Evolutionary conservation across 164 flowering plant species (phyloP).

Genomic region (Kingdonia uniflora): DNA sequence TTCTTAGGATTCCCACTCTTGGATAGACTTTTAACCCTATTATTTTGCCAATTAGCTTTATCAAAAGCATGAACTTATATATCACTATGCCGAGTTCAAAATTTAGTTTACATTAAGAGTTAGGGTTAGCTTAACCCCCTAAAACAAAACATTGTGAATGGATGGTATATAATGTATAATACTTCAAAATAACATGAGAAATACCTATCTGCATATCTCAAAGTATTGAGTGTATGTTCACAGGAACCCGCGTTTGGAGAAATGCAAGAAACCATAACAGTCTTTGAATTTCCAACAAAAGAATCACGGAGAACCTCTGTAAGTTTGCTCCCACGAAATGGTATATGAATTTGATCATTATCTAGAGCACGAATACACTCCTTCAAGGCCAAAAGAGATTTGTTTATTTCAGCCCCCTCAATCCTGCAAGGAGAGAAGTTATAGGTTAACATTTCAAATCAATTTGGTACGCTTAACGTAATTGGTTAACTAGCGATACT

Average conservation of each 20-base stretch:
- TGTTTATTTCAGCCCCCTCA: constrained; percentile 99
- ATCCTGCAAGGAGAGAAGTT: constrained; percentile 66
- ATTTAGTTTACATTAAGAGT: too few species aligned
- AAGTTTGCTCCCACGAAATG: constrained; percentile 99
- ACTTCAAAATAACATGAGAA: too few species aligned
- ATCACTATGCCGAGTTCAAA: too few species aligned
- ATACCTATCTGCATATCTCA: constrained; percentile 82
- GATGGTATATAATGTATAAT: too few species aligned
- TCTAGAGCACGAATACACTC: constrained; percentile 99
- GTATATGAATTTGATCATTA: constrained; percentile 97
- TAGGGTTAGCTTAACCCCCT: too few species aligned
- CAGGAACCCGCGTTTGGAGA: constrained; percentile 99
- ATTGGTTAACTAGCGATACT: too few species aligned
- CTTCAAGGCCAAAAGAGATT: constrained; percentile 94
- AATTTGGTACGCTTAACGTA: too few species aligned
- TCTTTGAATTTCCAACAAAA: constrained; percentile 94
- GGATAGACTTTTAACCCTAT: constrained; percentile 94
- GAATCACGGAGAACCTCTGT: constrained; percentile 99
- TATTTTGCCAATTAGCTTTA: too few species aligned
- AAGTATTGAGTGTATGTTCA: constrained; percentile 94
- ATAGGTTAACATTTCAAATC: too few species aligned
- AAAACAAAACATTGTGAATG: too few species aligned
- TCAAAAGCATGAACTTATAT: too few species aligned
- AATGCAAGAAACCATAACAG: constrained; percentile 98
- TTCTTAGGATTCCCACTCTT: constrained; percentile 74